phyloP scores from a whole-genome alignment of 305 asterid species.

The Solanum aculeatissimum region DNA sequence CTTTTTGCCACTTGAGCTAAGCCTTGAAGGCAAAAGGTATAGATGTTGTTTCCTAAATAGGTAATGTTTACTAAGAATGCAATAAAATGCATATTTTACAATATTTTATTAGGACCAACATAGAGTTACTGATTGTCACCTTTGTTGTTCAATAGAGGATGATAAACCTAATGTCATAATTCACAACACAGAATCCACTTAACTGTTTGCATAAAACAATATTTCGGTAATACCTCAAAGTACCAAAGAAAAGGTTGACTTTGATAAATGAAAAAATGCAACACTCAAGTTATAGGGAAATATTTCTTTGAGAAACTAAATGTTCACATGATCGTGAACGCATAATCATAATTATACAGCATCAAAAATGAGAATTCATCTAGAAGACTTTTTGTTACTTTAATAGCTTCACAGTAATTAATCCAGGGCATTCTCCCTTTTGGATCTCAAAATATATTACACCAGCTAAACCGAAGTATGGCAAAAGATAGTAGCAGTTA shows the following conservation, averaged over 20 bases:
- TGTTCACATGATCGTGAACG: neutral
- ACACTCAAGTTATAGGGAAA: neutral
- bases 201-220: neutral
- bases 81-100: neutral
- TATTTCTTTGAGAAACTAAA: neutral
- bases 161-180: neutral
- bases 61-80: neutral
- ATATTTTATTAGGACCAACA: neutral
- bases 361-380: neutral
- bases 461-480: neutral
- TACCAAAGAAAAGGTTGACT: neutral
- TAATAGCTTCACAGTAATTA: neutral
- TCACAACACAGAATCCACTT: neutral
- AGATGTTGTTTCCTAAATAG: neutral
- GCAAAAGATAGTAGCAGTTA: neutral
- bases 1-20: no score
- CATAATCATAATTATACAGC: neutral
- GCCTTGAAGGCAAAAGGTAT: neutral
- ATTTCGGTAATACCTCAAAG: neutral
- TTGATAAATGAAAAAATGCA: neutral
- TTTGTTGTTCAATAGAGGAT: neutral
- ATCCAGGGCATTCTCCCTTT: neutral
- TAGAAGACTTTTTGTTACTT: neutral
- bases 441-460: neutral
- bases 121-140: neutral